Evolutionary conservation across 768 basidiomycete genomes (phyloP).

Genomic region (Rubroboletus pulcherrimus): DNA sequence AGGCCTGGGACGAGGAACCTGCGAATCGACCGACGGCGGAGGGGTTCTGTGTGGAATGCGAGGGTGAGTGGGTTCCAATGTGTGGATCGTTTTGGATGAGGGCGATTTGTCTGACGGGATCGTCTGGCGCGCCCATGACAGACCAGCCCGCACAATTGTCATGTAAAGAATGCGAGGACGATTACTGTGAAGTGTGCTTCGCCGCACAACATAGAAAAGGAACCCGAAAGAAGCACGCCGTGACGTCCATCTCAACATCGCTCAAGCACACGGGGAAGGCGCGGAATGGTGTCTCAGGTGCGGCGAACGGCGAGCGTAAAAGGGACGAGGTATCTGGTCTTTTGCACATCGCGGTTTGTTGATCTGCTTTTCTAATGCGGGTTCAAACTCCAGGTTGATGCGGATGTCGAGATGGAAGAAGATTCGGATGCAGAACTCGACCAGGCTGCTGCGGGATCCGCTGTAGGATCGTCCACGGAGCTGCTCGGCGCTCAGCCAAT

Average conservation of each 20-base stretch:
- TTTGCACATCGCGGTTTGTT: background rate
- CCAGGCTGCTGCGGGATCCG: conserved; percentile 32
- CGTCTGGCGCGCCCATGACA: conserved; percentile 24
- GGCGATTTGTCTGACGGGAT: background rate
- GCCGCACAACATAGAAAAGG: conserved; percentile 83
- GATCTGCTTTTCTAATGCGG: conserved; percentile 4
- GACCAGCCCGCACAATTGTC: conserved; percentile 79
- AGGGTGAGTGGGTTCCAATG: conserved; percentile 48
- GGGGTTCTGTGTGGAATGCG: conserved; percentile 81
- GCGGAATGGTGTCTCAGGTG: conserved; percentile 14
- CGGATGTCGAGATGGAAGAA: conserved; percentile 35
- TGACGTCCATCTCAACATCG: conserved; percentile 41
- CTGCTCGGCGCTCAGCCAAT: conserved; percentile 54
- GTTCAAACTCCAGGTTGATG: conserved; percentile 19
- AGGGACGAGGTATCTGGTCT: conserved; percentile 19
- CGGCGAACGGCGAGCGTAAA: conserved; percentile 2
- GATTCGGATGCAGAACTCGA: conserved; percentile 39
- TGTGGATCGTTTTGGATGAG: background rate
- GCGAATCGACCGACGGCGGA: conserved; percentile 43
- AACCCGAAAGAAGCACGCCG: conserved; percentile 59
- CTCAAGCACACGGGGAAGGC: conserved; percentile 5
- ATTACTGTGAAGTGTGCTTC: conserved; percentile 84
- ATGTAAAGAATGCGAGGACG: conserved; percentile 70
- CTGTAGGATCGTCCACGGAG: conserved; percentile 25
- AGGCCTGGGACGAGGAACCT: conserved; percentile 70